A percentile compares a stretch with the other conserved stretches of the same genome.
Evolutionary conservation across 2,329 filamentous ascomycete species (phyloP).

Genomic region (Fusarium tjaetaba): DNA sequence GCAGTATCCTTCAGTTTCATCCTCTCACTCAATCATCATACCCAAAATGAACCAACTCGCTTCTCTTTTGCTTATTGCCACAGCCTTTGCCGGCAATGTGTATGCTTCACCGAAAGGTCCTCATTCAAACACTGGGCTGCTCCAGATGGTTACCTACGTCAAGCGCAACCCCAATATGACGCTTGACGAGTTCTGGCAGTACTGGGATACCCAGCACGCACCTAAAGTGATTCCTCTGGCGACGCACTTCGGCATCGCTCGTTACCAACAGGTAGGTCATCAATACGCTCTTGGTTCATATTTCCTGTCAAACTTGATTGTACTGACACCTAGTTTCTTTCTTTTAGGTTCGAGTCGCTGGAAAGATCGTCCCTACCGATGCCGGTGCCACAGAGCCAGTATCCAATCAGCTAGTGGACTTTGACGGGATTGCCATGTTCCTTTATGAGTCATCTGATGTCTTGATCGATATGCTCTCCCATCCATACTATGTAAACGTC

Average conservation of each 20-base stretch:
- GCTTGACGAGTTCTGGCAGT: slow-evolving; percentile 43
- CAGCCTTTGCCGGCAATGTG: not conserved
- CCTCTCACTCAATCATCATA: too few species aligned
- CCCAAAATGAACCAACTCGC: not conserved
- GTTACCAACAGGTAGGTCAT: slow-evolving; percentile 40
- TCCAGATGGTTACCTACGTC: slow-evolving; percentile 46
- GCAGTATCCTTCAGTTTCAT: too few species aligned
- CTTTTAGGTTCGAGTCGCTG: slow-evolving; percentile 38
- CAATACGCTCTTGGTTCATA: too few species aligned
- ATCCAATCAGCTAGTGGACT: slow-evolving; percentile 38
- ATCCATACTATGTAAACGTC: slow-evolving; percentile 44
- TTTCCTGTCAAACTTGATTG: too few species aligned
- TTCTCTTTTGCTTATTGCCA: not conserved
- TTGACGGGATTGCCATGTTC: slow-evolving; percentile 47
- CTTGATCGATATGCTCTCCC: slow-evolving; percentile 39
- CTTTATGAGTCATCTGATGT: slow-evolving; percentile 38
- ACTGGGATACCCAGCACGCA: slow-evolving; percentile 46
- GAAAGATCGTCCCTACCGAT: slow-evolving; percentile 40
- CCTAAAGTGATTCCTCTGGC: slow-evolving; percentile 44
- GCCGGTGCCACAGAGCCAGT: slow-evolving; percentile 25
- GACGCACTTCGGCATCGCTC: slow-evolving; percentile 40
- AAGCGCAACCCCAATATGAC: slow-evolving; percentile 42
- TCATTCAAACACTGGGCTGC: slow-evolving; percentile 49
- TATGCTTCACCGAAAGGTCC: not conserved
- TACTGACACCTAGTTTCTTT: too few species aligned